Conservation (phyloP, 2,329 filamentous ascomycete species). For the Alternaria triticina region DNA sequence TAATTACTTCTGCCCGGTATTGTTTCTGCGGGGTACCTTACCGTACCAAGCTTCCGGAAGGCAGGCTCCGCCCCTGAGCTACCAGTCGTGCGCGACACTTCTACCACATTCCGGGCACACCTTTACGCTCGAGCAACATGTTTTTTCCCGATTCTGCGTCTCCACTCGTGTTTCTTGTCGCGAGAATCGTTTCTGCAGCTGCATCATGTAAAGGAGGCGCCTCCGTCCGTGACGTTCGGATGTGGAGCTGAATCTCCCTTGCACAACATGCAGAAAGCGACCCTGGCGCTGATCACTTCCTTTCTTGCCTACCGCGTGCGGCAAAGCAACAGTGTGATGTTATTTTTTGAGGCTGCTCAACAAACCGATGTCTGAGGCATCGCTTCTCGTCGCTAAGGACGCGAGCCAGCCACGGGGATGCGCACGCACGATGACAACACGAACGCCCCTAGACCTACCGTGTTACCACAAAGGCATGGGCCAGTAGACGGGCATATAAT, state of each 20-base stretch:
- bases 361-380: not conserved
- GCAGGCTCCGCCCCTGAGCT: not conserved
- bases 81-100: not conserved
- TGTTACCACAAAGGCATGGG: not conserved
- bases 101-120: not conserved
- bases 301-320: not conserved
- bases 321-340: not conserved
- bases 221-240: not conserved
- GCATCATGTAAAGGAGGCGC: not conserved
- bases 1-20: not conserved
- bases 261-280: not conserved
- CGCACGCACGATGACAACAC: not conserved
- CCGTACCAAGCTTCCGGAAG: slow-evolving; percentile 1
- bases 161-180: not conserved
- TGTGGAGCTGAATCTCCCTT: not conserved
- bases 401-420: not conserved
- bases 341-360: not conserved
- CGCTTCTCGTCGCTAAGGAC: not conserved
- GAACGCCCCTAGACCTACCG: not conserved
- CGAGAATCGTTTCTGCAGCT: not conserved
- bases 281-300: slow-evolving; percentile 2
- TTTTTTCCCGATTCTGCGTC: not conserved
- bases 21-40: not conserved
- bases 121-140: not conserved
- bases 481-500: slow-evolving; percentile 1